Conservation (phyloP, 2,329 filamentous ascomycete species). For the Metarhizium robertsii region DNA sequence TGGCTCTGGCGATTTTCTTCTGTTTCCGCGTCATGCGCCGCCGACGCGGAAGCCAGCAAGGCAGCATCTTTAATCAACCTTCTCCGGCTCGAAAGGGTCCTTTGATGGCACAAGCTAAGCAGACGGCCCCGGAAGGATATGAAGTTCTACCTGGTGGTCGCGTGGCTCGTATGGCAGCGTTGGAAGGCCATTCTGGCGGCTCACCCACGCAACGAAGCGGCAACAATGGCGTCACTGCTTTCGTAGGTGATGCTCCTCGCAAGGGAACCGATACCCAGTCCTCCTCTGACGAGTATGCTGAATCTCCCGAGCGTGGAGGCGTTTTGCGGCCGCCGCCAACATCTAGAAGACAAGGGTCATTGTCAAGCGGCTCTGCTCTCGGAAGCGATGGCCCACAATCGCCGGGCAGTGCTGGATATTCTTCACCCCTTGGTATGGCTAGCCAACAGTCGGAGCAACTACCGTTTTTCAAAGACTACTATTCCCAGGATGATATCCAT, state of each 20-base stretch:
- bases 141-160: slow-evolving; percentile 77
- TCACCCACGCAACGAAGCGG: slow-evolving; percentile 45
- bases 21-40: slow-evolving; percentile 45
- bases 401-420: slow-evolving; percentile 64
- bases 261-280: slow-evolving; percentile 46
- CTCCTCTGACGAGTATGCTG: slow-evolving; percentile 63
- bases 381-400: slow-evolving; percentile 63
- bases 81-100: slow-evolving; percentile 54
- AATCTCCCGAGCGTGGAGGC: slow-evolving; percentile 56
- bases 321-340: slow-evolving; percentile 49
- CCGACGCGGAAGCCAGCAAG: slow-evolving; percentile 50
- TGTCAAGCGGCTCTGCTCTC: slow-evolving; percentile 76
- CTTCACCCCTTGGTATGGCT: slow-evolving; percentile 72
- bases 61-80: slow-evolving; percentile 83
- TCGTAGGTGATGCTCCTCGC: slow-evolving; percentile 30
- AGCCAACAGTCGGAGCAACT: slow-evolving; percentile 94
- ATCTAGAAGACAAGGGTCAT: slow-evolving; percentile 70
- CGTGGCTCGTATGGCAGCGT: slow-evolving; percentile 89
- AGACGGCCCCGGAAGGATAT: slow-evolving; percentile 43
- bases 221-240: slow-evolving; percentile 32
- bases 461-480: slow-evolving; percentile 97
- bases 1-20: slow-evolving; percentile 62
- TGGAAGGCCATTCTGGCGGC: slow-evolving; percentile 65
- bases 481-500: slow-evolving; percentile 92
- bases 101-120: slow-evolving; percentile 28